A percentile compares a stretch with the other conserved stretches of the same genome.
phyloP scores from a whole-genome alignment of 2,329 filamentous ascomycete genomes.

The Talaromyces islandicus region DNA sequence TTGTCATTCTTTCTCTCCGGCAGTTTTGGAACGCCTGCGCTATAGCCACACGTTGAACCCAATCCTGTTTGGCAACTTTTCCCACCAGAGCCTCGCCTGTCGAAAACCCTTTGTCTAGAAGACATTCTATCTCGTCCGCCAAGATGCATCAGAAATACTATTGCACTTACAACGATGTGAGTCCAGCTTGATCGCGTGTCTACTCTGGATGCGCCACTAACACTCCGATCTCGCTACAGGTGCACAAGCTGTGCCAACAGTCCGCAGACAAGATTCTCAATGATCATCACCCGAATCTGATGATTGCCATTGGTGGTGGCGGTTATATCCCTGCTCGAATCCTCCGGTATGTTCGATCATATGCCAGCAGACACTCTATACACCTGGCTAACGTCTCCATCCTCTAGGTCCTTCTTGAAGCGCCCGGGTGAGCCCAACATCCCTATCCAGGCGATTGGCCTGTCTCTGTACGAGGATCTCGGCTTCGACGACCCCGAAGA shows the following conservation, averaged over 20 bases:
- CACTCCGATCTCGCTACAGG: constrained; percentile 46
- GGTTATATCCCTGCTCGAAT: constrained; percentile 97
- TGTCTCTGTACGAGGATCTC: constrained; percentile 91
- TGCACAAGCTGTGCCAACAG: constrained; percentile 94
- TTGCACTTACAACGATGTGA: constrained; percentile 86
- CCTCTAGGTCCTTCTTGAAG: constrained; percentile 77
- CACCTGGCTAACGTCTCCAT: background rate
- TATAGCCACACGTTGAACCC: too few relatives aligned
- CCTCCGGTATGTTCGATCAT: constrained; percentile 54
- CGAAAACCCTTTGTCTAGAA: background rate
- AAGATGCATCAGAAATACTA: constrained; percentile 81
- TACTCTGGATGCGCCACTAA: background rate
- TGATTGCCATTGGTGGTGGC: constrained; percentile 96
- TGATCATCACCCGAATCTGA: constrained; percentile 86
- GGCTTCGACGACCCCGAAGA: constrained; percentile 61
- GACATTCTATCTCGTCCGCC: background rate
- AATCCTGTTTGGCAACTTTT: too few relatives aligned
- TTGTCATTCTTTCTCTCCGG: background rate
- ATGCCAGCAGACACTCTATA: background rate
- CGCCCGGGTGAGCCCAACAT: constrained; percentile 82
- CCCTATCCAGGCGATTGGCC: constrained; percentile 96
- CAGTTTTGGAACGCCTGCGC: background rate
- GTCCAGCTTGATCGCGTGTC: constrained; percentile 19
- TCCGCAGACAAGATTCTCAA: constrained; percentile 74
- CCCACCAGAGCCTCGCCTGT: background rate